Percentiles rank a stretch among this genome's conserved stretches.
These are phyloP conservation scores for Ambrosia artemisiifolia DNA, from an alignment of 129 eudicot genomes.

Conservation along the genomic window DNA sequence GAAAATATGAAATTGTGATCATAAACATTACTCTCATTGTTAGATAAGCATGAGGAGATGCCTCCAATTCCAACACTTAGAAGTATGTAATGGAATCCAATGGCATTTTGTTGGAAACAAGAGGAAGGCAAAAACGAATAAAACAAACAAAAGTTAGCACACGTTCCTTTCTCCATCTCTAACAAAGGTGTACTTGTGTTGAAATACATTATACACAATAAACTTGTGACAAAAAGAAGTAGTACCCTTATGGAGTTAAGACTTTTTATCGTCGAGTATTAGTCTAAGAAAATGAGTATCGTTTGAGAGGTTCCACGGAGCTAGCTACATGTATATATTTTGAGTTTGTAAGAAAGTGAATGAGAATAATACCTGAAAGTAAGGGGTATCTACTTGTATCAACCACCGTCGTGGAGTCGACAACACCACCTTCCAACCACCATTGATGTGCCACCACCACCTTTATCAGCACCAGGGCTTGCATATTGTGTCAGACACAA, in stretches of 20 bases:
- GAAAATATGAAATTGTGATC: conserved; percentile 26
- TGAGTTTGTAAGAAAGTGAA: background rate
- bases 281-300: background rate
- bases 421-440: too few relatives aligned
- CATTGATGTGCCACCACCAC: too few relatives aligned
- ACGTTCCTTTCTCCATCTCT: background rate
- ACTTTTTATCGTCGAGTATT: background rate
- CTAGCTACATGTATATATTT: background rate
- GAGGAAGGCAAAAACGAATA: background rate
- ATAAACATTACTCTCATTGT: conserved; percentile 32
- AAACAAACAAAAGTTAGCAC: background rate
- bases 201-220: background rate
- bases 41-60: conserved; percentile 21
- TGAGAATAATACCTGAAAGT: background rate
- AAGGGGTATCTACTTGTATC: too few relatives aligned
- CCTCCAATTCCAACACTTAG: conserved; percentile 19
- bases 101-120: conserved; percentile 10
- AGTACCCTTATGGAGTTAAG: background rate
- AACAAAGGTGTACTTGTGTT: background rate
- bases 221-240: background rate
- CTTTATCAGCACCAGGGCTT: too few relatives aligned
- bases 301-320: background rate
- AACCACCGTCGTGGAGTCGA: too few relatives aligned
- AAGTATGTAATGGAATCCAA: conserved; percentile 29
- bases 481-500: too few relatives aligned